Evolutionary conservation across 2,329 filamentous ascomycete species (phyloP).

Genomic region (Graphilbum ipis-grandicollis): DNA sequence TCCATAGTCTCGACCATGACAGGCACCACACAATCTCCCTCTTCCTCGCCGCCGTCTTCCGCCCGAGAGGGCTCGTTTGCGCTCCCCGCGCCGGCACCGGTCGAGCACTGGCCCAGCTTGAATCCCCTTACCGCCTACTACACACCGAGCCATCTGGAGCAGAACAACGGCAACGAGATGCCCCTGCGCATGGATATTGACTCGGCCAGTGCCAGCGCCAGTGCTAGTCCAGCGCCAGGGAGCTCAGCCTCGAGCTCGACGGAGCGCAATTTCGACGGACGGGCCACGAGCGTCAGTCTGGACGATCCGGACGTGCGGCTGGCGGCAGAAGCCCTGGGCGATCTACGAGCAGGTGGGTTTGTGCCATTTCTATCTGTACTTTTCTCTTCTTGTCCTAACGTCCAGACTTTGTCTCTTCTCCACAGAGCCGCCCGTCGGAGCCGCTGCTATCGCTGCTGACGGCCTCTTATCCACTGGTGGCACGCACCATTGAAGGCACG

Average conservation of each 20-base stretch:
- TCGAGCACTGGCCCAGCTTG: slow-evolving; percentile 28
- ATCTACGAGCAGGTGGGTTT: slow-evolving; percentile 50
- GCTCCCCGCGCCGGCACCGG: background rate
- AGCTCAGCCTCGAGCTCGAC: slow-evolving; percentile 25
- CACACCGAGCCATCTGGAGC: slow-evolving; percentile 23
- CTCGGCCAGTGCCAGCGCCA: slow-evolving; percentile 18
- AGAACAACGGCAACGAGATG: slow-evolving; percentile 10
- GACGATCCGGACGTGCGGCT: slow-evolving; percentile 52
- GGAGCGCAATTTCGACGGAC: slow-evolving; percentile 24
- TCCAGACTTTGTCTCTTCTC: slow-evolving; percentile 50
- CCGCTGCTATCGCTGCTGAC: slow-evolving; percentile 76
- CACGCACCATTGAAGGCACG: slow-evolving; percentile 69
- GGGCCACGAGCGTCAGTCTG: slow-evolving; percentile 35
- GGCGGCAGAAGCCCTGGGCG: slow-evolving; percentile 60
- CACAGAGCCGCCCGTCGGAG: slow-evolving; percentile 37
- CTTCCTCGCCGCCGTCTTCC: background rate
- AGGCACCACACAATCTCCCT: background rate
- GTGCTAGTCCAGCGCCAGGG: slow-evolving; percentile 19
- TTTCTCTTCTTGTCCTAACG: slow-evolving; percentile 9
- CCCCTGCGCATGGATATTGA: slow-evolving; percentile 33
- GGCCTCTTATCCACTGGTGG: slow-evolving; percentile 72
- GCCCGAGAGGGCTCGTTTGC: background rate
- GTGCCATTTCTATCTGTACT: background rate
- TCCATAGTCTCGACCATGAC: slow-evolving; percentile 15
- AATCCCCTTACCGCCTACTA: slow-evolving; percentile 33